phyloP scores from a whole-genome alignment of 2,329 filamentous ascomycete genomes.

The Aspergillus sp. region DNA sequence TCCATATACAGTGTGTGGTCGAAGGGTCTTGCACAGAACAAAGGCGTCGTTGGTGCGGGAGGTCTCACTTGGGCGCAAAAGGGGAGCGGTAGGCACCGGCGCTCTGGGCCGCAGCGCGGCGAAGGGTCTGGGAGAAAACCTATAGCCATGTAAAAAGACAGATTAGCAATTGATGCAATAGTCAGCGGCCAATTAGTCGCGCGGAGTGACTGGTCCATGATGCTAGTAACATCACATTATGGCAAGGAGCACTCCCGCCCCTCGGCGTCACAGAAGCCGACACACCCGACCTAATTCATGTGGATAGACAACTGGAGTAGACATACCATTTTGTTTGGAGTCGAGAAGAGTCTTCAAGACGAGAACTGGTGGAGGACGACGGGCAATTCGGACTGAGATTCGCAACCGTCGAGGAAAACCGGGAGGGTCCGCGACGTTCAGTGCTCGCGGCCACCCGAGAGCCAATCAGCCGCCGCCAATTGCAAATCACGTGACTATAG shows the following conservation, averaged over 20 bases:
- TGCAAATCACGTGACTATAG: conserved; percentile 18
- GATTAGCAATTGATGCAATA: conserved; percentile 16
- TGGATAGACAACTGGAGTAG: background rate
- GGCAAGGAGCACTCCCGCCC: background rate
- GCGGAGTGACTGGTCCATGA: background rate
- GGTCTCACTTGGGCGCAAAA: conserved; percentile 57
- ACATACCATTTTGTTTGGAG: conserved; percentile 33
- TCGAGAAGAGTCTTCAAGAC: conserved; percentile 14
- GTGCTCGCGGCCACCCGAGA: background rate
- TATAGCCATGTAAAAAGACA: conserved; percentile 10
- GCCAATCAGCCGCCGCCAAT: conserved; percentile 27
- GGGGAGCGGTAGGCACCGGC: conserved; percentile 52
- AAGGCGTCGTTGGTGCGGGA: conserved; percentile 5
- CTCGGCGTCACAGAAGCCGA: background rate
- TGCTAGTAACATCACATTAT: background rate
- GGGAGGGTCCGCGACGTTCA: conserved; percentile 29
- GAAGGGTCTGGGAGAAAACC: conserved; percentile 34
- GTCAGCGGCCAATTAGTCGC: background rate
- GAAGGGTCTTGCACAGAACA: background rate
- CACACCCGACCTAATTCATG: no score
- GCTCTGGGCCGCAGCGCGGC: conserved; percentile 38
- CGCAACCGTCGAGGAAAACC: conserved; percentile 33
- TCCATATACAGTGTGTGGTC: background rate
- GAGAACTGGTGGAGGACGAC: conserved; percentile 12
- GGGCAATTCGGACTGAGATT: conserved; percentile 14